Conservation (phyloP, 208 protist genomes). For the Entamoeba invadens region DNA sequence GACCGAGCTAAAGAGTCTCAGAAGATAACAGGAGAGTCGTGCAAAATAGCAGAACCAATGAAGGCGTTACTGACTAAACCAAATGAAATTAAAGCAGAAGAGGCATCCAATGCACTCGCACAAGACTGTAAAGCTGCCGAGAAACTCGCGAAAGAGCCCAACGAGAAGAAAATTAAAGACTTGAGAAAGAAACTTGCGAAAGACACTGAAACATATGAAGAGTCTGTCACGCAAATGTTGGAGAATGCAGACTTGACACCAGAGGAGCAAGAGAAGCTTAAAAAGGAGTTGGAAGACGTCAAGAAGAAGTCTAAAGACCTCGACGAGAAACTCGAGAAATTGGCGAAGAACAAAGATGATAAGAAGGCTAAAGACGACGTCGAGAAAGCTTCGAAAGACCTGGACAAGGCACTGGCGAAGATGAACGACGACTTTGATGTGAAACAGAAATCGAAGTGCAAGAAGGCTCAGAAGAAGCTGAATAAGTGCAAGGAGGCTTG, state of each 20-base stretch:
- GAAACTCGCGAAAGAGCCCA: neutral
- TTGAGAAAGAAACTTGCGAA: neutral
- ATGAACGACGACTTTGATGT: neutral
- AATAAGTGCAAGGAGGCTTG: neutral
- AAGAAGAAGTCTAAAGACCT: neutral
- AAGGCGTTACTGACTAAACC: neutral
- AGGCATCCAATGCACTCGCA: neutral
- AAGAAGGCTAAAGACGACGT: neutral
- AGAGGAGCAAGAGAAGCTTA: neutral
- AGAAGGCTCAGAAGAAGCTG: neutral
- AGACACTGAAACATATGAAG: neutral
- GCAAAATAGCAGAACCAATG: neutral
- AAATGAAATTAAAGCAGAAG: conserved; percentile 1
- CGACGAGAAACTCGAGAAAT: neutral
- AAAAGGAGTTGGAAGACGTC: neutral
- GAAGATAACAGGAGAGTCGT: neutral
- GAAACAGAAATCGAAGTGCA: neutral
- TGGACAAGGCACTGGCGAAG: neutral
- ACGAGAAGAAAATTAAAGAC: neutral
- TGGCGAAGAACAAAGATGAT: neutral
- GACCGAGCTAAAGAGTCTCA: neutral
- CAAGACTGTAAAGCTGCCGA: neutral
- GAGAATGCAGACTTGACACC: neutral
- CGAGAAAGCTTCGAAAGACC: neutral
- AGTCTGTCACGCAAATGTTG: neutral